phyloP scores from a whole-genome alignment of 257 asterid species.

The Coffea canephora region DNA sequence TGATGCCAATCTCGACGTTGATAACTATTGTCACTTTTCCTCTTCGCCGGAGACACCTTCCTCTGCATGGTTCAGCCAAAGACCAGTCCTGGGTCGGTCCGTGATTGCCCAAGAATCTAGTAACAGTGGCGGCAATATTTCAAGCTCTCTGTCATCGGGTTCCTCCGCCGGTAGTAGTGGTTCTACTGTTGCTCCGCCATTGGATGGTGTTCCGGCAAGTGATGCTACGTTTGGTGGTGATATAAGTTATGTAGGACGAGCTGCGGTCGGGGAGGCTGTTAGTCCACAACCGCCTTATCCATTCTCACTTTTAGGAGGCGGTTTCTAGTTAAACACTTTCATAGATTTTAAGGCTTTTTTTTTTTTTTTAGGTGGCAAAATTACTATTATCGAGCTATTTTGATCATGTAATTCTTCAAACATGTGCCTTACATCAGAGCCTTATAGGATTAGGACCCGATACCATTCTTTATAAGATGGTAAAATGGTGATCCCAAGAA shows the following conservation, averaged over 20 bases:
- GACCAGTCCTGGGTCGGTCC: not conserved
- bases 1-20: not conserved
- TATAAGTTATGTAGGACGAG: not conserved
- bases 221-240: not conserved
- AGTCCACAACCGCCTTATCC: constrained; percentile 51
- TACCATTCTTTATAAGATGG: not conserved
- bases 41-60: constrained; percentile 19
- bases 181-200: constrained; percentile 4
- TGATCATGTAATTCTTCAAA: not conserved
- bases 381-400: not conserved
- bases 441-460: not conserved
- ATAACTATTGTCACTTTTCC: not conserved
- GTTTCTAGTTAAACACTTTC: constrained; percentile 19
- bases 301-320: constrained; percentile 65
- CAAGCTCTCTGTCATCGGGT: constrained; percentile 7
- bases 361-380: not conserved
- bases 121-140: too few species aligned
- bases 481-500: not conserved
- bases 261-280: constrained; percentile 8
- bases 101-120: not conserved
- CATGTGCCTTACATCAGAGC: too few species aligned
- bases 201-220: not conserved
- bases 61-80: not conserved
- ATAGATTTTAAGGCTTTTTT: not conserved
- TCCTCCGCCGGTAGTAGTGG: constrained; percentile 7